Base-by-base conservation (phyloP, 2,329 filamentous ascomycete species). In the Shiraia sp. region DNA sequence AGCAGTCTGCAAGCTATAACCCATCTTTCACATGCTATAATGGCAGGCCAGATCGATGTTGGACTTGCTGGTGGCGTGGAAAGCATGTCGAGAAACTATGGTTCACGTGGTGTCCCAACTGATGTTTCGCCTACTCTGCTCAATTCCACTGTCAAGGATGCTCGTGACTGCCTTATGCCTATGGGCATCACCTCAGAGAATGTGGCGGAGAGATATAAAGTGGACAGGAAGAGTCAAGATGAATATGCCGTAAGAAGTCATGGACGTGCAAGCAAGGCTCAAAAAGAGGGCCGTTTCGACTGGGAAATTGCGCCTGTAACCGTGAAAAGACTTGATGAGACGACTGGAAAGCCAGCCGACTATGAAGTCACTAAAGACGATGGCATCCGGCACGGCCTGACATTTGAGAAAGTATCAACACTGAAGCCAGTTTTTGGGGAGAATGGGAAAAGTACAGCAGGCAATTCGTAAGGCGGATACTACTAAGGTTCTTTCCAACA, bases 101-200 rank as follows among this genome's bases (percentile, higher is more conserved):
- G 85, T 12, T 73, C 78, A n/a, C 82, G 83, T 45, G 86, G 85
- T 34, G 86, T 90, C 61, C 73, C 79, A 10, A 77, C 88, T 16
- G 81, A 84, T 25, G 71, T 81, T 47, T 85, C 87, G 6, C 92
- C 96, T 70, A 84, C 90, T 67, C 82, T 87, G 48, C 81, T 85
- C 41, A 82, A 95, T 42, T 76, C 88, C 32, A 70, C 73, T 47
- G 86, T 80, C 73, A 87, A 90, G 66, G 89, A 96, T 66, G 81
- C 90, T 0, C 73, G 74, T 30, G 91, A 97, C 73, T 93, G 90
- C 77, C 81, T 91, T 79, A 82, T 90, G 78, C 87, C 92, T 47
- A 99, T 99, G 93, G 92, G 93, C n/a, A 93, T 95, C 80, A 97
- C 93, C 2, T 92, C 87, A 44, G 92, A 99, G 77, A 97, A 96